Base-by-base conservation (phyloP, 2,329 filamentous ascomycete species). In the Diaporthe vaccinii region DNA sequence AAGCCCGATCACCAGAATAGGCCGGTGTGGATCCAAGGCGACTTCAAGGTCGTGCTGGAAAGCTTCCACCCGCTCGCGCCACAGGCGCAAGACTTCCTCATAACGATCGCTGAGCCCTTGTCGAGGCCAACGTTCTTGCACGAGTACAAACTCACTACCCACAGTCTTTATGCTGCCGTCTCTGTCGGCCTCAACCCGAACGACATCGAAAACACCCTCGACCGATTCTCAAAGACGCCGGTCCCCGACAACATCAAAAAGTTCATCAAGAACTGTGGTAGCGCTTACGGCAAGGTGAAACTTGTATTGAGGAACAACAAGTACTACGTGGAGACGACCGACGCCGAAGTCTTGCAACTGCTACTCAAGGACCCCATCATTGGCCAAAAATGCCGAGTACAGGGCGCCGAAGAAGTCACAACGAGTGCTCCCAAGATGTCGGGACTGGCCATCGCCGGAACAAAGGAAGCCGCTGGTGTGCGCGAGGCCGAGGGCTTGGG, bases 281-380 rank as follows among this genome's bases (percentile, higher is more conserved):
- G 94, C 77, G 96, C 94, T 68, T 98, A 97, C 81, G 96, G 96
- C 77, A 98, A 98, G 83, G 95, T 98, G 73, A 96, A 98, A 82
- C 90, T 98, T 67, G 96, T 98, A 59, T 84, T 98, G 78, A 97
- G 98, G 83, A 94, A 98, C 80, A 98, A 95, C 74, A 93, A 95
- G 78, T 98, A 97, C 83, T 98, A 93, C 78, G 92, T 98, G 73
- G 96, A 98, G 84, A 98, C 94, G 79, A 93, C 94, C 17, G 96
- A 98, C 82, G 93, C 95, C 9, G 89, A 92, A 20, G 95, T 98
- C 82, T 88, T 98, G 69, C 95, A 98, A 82, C 93, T 90, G 80
- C 88, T 98, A 10, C 87, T 98, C 49, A 92, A 93, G 81, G 96
- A 98, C 82, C 89, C 92, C 20, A 90, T 94, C 71, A 98, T 99